phyloP scores from a whole-genome alignment of 73 alveolate species.

The Diophrys sp. region DNA sequence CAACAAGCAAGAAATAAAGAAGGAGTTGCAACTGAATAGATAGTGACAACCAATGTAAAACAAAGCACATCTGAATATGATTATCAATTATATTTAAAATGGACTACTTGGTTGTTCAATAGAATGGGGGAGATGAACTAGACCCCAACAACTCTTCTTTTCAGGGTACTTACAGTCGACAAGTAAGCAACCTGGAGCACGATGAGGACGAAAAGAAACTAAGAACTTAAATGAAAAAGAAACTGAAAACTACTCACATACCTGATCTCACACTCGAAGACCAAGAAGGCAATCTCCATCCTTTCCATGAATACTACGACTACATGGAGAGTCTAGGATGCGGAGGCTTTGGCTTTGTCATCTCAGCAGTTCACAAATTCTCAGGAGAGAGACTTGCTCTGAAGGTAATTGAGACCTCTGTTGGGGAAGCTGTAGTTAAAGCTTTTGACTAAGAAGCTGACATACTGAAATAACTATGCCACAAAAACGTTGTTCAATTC shows the following conservation, averaged over 20 bases:
- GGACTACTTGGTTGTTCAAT: too few relatives aligned
- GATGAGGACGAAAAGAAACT: conserved; percentile 30
- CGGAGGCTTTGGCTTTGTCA: conserved; percentile 70
- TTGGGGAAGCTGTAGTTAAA: neutral
- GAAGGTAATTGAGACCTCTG: conserved; percentile 21
- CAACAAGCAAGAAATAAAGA: too few relatives aligned
- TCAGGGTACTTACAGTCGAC: neutral
- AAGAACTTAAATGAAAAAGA: conserved; percentile 31
- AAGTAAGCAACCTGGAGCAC: neutral
- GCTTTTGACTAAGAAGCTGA: neutral
- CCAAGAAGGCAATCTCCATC: conserved; percentile 18
- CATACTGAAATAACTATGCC: neutral
- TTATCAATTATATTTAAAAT: too few relatives aligned
- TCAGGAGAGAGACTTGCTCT: conserved; percentile 56
- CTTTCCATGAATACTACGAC: conserved; percentile 33
- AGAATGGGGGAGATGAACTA: too few relatives aligned
- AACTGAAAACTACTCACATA: conserved; percentile 33
- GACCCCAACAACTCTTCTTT: neutral
- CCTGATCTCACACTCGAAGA: conserved; percentile 42
- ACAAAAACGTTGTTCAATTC: neutral
- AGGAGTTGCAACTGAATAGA: too few relatives aligned
- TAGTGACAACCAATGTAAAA: too few relatives aligned
- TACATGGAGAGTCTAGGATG: conserved; percentile 9
- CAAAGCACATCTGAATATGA: too few relatives aligned
- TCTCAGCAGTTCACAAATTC: conserved; percentile 46